Base-by-base conservation (phyloP, 23 red algal species). In the Gracilariopsis chorda region DNA sequence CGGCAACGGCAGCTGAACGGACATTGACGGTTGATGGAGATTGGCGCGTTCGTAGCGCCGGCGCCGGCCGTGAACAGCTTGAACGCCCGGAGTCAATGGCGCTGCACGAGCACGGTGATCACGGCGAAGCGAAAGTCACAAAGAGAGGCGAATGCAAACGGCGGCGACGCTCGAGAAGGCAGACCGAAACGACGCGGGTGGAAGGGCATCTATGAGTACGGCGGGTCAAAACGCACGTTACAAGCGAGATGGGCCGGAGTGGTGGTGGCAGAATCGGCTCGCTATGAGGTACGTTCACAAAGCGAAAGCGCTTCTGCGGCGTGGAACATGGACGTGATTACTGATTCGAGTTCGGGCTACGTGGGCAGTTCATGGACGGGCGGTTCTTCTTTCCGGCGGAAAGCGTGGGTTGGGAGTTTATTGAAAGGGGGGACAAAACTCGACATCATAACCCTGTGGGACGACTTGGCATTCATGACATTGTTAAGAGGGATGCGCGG, bases 341-440 rank as follows among this genome's bases (percentile, higher is more conserved):
- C 8, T 62, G 28, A 32, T 62, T 16, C 4, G 58, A 30, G 58
- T 14, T 63, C 25, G 58, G 9, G 58, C 8, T 8, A 30, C 25
- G 27, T 10, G 58, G 58, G 1, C 41, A 83, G 78, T 83, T 83
- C 43, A 63, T 83, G 78, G 78, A 83, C 27, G 78, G 78, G 56
- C 78, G 78, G 4, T 83, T 83, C 42, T 83, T 60, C 56, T 83
- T 83, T 53, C 78, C 78, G 4, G 27, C 0, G 14, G 12, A 27
- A 5, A 59, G 78, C 28, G 78, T 83, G 52, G 25, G 55, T 10
- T 83, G 78, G 78, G 55, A 83, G 13, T 53, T 32, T 13, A 14
- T 83, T 9, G 39, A 63, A 19, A 45, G 44, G 55, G 43, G 41
- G 25, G 78, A 45, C 14, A 62, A 30, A 17, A 83, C 43, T 24